Conservation (phyloP, 441 rosid species). For the Metrosideros polymorpha region DNA sequence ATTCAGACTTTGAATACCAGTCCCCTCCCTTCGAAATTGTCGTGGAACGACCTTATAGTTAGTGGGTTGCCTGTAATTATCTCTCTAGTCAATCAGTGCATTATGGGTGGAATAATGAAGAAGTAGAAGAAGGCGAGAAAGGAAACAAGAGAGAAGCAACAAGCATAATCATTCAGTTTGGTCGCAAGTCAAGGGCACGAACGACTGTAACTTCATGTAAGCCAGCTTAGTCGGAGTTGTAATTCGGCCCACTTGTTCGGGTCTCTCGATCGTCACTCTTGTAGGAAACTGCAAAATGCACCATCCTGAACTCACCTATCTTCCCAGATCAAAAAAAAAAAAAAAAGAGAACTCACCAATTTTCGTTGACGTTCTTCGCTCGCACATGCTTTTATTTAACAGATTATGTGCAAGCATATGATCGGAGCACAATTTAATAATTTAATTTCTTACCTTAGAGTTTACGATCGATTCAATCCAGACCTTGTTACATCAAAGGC, state of each 20-base stretch:
- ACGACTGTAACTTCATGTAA: neutral
- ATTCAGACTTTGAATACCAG: neutral
- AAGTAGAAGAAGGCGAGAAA: neutral
- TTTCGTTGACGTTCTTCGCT: no score
- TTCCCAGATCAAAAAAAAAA: no score
- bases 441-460: neutral
- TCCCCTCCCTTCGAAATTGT: neutral
- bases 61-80: neutral
- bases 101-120: no score
- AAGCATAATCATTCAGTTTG: neutral
- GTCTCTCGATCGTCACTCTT: neutral
- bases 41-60: neutral
- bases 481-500: neutral
- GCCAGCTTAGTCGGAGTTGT: neutral
- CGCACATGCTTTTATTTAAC: neutral
- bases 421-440: neutral
- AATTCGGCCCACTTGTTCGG: neutral
- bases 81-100: neutral
- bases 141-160: neutral
- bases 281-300: neutral
- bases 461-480: neutral
- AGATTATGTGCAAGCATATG: neutral
- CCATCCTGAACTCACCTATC: no score
- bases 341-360: no score
- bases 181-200: neutral